Evolutionary conservation across 2,329 filamentous ascomycete genomes (phyloP).

Genomic region (Fusarium continuum): DNA sequence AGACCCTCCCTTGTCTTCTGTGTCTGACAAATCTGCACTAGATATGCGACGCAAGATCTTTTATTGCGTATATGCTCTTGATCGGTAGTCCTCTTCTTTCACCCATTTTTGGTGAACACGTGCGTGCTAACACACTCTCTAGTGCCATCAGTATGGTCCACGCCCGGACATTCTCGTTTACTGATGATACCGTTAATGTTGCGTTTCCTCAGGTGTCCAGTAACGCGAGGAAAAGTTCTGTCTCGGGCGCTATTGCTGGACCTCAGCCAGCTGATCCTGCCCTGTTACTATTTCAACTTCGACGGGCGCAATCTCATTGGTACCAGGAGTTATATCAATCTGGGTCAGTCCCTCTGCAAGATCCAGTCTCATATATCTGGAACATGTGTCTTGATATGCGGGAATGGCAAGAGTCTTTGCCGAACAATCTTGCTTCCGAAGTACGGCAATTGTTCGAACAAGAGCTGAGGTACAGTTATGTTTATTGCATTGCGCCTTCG

Average conservation of each 20-base stretch:
- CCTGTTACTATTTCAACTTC: constrained; percentile 80
- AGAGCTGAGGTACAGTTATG: constrained; percentile 89
- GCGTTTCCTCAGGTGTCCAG: constrained; percentile 70
- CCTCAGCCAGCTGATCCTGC: constrained; percentile 72
- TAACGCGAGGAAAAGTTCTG: constrained; percentile 53
- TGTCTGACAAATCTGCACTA: constrained; percentile 73
- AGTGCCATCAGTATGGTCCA: constrained; percentile 90
- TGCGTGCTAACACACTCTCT: constrained; percentile 32
- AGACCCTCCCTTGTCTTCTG: constrained; percentile 78
- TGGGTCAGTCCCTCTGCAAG: constrained; percentile 71
- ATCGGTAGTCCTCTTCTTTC: constrained; percentile 68
- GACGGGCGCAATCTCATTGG: constrained; percentile 86
- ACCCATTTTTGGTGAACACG: not conserved
- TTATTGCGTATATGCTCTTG: constrained; percentile 89
- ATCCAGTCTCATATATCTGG: constrained; percentile 78
- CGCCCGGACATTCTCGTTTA: constrained; percentile 89
- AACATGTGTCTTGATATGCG: constrained; percentile 79
- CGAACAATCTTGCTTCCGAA: constrained; percentile 68
- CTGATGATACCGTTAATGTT: constrained; percentile 86
- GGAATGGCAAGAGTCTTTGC: constrained; percentile 83
- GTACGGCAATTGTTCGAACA: constrained; percentile 84
- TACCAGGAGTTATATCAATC: constrained; percentile 90
- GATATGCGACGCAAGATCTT: constrained; percentile 86
- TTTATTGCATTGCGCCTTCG: constrained; percentile 87
- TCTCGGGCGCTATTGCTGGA: constrained; percentile 54